Evolutionary conservation across 1,284 basidiomycete species (phyloP).

Genomic region (Gomphus sp.): DNA sequence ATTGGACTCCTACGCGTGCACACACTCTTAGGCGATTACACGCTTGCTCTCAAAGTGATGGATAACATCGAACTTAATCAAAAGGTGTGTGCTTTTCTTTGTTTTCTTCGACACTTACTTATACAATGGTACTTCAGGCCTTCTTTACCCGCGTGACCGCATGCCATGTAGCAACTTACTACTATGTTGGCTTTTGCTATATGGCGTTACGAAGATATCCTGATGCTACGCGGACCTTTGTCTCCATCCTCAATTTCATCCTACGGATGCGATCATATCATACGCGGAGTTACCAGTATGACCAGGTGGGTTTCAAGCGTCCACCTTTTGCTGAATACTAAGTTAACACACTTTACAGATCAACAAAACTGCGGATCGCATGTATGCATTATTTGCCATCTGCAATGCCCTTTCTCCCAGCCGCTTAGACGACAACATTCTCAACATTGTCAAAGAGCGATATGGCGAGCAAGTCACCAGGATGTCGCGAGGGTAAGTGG

Average conservation of each 20-base stretch:
- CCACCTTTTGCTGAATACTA: background rate
- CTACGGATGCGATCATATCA: slow-evolving; percentile 92
- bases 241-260: slow-evolving; percentile 89
- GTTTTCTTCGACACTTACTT: too few relatives aligned
- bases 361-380: slow-evolving; percentile 94
- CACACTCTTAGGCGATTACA: slow-evolving; percentile 93
- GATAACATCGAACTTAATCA: slow-evolving; percentile 87
- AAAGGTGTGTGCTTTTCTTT: slow-evolving; percentile 37
- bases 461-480: slow-evolving; percentile 87
- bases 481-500: slow-evolving; percentile 69
- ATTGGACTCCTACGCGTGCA: slow-evolving; percentile 94
- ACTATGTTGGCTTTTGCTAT: slow-evolving; percentile 95
- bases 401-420: slow-evolving; percentile 89
- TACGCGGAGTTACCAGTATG: slow-evolving; percentile 93
- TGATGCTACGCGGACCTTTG: slow-evolving; percentile 90
- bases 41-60: slow-evolving; percentile 90
- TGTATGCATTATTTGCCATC: slow-evolving; percentile 94
- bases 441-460: slow-evolving; percentile 87
- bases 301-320: slow-evolving; percentile 55
- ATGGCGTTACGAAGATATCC: slow-evolving; percentile 91
- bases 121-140: slow-evolving; percentile 32
- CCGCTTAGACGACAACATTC: slow-evolving; percentile 89
- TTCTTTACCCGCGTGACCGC: slow-evolving; percentile 89
- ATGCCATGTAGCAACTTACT: slow-evolving; percentile 91
- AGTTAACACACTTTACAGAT: slow-evolving; percentile 42